Percentiles rank a stretch among this genome's conserved stretches.
Evolutionary conservation across 306 rosid species (phyloP).

Genomic region (Crotalaria pallida): DNA sequence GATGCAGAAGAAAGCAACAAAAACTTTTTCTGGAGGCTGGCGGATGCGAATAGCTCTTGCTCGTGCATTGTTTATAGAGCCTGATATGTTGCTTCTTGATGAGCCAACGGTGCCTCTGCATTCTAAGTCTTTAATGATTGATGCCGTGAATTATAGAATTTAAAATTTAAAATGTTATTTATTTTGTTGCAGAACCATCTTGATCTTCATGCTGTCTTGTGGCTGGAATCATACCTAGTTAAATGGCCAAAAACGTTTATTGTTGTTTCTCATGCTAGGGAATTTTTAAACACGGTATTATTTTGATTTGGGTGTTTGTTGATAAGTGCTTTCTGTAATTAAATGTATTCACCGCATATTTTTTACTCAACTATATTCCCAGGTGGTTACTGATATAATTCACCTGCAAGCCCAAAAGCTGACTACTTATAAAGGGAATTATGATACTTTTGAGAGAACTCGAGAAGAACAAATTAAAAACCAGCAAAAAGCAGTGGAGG

Average conservation of each 20-base stretch:
- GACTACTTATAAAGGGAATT: conserved; percentile 67
- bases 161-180: neutral
- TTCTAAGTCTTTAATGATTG: conserved; percentile 1
- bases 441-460: conserved; percentile 92
- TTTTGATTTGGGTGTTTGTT: neutral
- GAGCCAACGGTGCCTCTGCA: conserved; percentile 78
- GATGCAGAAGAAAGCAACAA: conserved; percentile 86
- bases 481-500: conserved; percentile 85
- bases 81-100: conserved; percentile 88
- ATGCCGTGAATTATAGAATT: conserved; percentile 12
- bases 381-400: conserved; percentile 93
- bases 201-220: conserved; percentile 98
- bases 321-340: neutral
- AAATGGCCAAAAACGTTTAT: conserved; percentile 97
- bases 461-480: conserved; percentile 83
- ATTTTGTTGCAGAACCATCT: conserved; percentile 83
- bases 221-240: conserved; percentile 88
- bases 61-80: conserved; percentile 92
- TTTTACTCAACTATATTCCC: conserved; percentile 20
- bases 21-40: conserved; percentile 98
- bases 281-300: conserved; percentile 86
- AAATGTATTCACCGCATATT: neutral
- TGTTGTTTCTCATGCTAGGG: conserved; percentile 98
- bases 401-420: conserved; percentile 86
- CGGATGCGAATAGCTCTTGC: conserved; percentile 99